Evolutionary conservation across 495 filamentous ascomycete species (phyloP).

Genomic region (Hypoxylon crocopeplum): DNA sequence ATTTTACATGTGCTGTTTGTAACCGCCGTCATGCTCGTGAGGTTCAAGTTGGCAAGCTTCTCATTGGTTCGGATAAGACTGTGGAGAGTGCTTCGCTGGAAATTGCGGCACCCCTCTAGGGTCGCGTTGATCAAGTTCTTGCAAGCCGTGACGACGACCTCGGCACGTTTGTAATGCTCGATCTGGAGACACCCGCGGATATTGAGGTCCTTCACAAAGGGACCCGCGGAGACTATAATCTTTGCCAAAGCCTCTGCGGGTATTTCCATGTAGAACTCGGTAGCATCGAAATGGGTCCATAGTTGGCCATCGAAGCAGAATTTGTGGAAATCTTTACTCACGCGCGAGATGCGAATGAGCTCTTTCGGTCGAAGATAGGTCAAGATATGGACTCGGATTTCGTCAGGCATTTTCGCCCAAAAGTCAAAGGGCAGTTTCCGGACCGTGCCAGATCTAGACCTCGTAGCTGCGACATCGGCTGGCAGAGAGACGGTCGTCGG

Average conservation of each 20-base stretch:
- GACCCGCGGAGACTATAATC: conserved; percentile 83
- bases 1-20: conserved; percentile 88
- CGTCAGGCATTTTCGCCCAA: conserved; percentile 80
- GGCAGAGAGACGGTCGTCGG: conserved; percentile 68
- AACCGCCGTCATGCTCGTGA: conserved; percentile 79
- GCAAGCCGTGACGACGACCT: conserved; percentile 79
- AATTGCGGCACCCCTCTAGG: conserved; percentile 87
- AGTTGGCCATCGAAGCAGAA: conserved; percentile 96
- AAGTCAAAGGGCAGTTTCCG: conserved; percentile 67
- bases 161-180: conserved; percentile 76
- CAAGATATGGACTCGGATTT: conserved; percentile 82
- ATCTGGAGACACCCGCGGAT: conserved; percentile 68
- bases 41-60: conserved; percentile 79
- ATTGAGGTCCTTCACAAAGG: conserved; percentile 91
- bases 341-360: conserved; percentile 78
- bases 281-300: conserved; percentile 83
- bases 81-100: conserved; percentile 76
- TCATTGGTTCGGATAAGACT: conserved; percentile 79
- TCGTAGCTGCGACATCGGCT: conserved; percentile 56
- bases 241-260: conserved; percentile 81
- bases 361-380: conserved; percentile 79
- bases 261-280: conserved; percentile 87
- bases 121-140: conserved; percentile 86
- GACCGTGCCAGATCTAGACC: conserved; percentile 36
- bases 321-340: conserved; percentile 80